A percentile compares a stretch with the other conserved stretches of the same genome.
Conservation (phyloP, 2,329 filamentous ascomycete species). For the Fusarium sp. region DNA sequence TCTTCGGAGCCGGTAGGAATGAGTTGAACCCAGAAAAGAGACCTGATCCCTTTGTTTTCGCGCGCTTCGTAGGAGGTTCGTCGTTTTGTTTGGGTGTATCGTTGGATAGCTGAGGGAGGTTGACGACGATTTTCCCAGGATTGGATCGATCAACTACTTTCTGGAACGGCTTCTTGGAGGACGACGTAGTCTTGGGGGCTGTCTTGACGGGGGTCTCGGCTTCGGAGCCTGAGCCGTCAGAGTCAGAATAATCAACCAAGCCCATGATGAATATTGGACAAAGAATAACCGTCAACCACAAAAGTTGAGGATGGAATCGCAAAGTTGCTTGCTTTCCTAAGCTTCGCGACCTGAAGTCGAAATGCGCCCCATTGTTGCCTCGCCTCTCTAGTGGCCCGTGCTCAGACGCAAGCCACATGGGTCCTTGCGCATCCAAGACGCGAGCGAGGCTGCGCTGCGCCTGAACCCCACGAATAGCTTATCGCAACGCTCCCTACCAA, state of each 20-base stretch:
- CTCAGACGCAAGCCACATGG: constrained; percentile 34
- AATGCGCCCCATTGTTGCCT: constrained; percentile 27
- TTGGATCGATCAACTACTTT: constrained; percentile 86
- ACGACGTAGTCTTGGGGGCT: constrained; percentile 46
- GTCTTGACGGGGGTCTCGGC: constrained; percentile 47
- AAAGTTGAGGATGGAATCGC: constrained; percentile 1
- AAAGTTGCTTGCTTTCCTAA: constrained; percentile 14
- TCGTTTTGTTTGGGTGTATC: constrained; percentile 46
- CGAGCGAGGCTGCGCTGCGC: constrained; percentile 42
- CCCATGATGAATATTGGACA: constrained; percentile 67
- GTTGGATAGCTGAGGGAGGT: constrained; percentile 69
- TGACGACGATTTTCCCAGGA: constrained; percentile 86
- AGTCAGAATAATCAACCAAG: constrained; percentile 87
- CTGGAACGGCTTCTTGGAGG: constrained; percentile 74
- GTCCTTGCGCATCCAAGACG: constrained; percentile 7
- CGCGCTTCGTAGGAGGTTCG: constrained; percentile 75
- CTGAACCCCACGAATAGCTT: constrained; percentile 31
- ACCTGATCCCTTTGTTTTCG: constrained; percentile 67
- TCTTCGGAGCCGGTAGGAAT: constrained; percentile 87
- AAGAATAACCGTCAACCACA: neutral
- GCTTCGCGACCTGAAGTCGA: constrained; percentile 11
- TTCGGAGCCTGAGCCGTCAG: constrained; percentile 80
- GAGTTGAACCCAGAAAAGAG: constrained; percentile 87
- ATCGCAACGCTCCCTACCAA: constrained; percentile 12
- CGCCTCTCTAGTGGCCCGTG: constrained; percentile 28